phyloP scores from a whole-genome alignment of 805 yeast species.

The Candida loeiensis region DNA sequence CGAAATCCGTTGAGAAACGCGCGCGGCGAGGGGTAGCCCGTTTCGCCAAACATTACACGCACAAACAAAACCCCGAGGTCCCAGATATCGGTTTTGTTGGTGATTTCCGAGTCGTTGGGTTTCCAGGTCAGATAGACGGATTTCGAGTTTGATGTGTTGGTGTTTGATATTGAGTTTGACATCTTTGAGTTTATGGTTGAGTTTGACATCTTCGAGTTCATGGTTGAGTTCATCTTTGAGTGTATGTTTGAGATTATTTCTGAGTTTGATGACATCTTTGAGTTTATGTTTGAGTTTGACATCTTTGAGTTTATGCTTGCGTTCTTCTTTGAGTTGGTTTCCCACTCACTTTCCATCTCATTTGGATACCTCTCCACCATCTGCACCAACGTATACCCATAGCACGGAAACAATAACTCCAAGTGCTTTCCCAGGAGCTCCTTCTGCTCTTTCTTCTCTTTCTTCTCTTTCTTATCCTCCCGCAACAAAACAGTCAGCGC shows the following conservation, averaged over 20 bases:
- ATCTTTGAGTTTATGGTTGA: too few relatives aligned
- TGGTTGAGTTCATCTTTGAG: too few relatives aligned
- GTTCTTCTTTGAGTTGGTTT: too few relatives aligned
- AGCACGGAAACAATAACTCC: background rate
- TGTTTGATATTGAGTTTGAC: too few relatives aligned
- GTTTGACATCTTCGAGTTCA: too few relatives aligned
- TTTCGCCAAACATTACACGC: slow-evolving; percentile 42
- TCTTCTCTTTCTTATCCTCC: slow-evolving; percentile 12
- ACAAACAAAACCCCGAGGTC: slow-evolving; percentile 74
- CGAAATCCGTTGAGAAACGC: slow-evolving; percentile 27
- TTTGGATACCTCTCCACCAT: slow-evolving; percentile 22
- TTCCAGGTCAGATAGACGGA: too few relatives aligned
- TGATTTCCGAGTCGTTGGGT: slow-evolving; percentile 70
- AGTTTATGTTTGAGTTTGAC: too few relatives aligned
- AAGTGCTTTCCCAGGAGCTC: background rate
- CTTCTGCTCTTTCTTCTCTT: slow-evolving; percentile 4
- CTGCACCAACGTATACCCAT: slow-evolving; percentile 4
- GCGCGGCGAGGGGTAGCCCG: slow-evolving; percentile 51
- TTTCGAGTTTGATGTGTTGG: too few relatives aligned
- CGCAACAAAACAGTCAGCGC: slow-evolving; percentile 46
- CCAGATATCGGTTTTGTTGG: slow-evolving; percentile 90
- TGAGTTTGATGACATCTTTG: too few relatives aligned
- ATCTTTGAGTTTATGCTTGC: too few relatives aligned
- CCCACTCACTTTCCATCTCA: background rate
- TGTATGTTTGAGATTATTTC: too few relatives aligned